These are phyloP conservation scores for Nissolia schottii DNA, from an alignment of 306 rosid species.

Conservation along the genomic window DNA sequence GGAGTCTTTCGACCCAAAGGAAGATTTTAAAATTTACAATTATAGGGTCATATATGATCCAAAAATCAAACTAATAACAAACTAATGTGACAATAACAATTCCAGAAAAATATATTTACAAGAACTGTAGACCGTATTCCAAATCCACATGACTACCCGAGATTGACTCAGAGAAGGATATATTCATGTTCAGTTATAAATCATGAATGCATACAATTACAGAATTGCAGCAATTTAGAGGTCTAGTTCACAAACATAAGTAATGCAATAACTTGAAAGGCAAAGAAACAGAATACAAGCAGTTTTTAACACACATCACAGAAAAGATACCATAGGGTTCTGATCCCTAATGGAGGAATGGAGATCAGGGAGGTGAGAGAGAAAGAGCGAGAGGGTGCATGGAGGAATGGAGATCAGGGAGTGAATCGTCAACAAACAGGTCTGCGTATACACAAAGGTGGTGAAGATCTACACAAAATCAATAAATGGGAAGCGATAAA, in stretches of 20 bases:
- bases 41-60: background rate
- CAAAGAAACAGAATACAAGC: background rate
- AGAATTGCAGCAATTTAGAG: background rate
- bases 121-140: background rate
- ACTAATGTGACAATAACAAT: background rate
- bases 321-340: background rate
- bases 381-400: too few relatives aligned
- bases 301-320: background rate
- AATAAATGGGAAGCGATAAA: too few relatives aligned
- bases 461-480: too few relatives aligned
- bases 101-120: background rate
- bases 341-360: background rate
- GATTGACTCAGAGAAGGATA: background rate
- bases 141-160: background rate
- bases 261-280: background rate
- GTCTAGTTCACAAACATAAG: background rate
- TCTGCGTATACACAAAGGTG: too few relatives aligned
- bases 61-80: background rate
- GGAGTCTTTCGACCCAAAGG: background rate
- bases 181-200: too few relatives aligned
- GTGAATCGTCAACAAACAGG: too few relatives aligned
- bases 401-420: too few relatives aligned
- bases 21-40: slow-evolving; percentile 7
- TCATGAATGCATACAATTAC: background rate
- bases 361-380: too few relatives aligned